Evolutionary conservation across 805 yeast species (phyloP), one percentile per base, ranked within the genome.

Genomic region (Torulaspora indica): DNA sequence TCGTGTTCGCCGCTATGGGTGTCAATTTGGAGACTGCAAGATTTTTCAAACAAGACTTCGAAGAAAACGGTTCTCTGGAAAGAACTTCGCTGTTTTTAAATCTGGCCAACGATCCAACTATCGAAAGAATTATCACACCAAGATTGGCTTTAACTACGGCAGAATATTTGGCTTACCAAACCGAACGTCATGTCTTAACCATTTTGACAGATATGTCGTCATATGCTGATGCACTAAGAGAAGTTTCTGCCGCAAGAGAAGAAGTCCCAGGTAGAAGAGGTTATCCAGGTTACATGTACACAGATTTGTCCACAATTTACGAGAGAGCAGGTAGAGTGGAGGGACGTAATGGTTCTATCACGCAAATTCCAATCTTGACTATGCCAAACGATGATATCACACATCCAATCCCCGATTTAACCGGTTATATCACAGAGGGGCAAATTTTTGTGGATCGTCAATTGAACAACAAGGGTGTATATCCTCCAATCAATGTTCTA

Each of bases 261-360:
- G 98, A 95, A 74, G 98, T 93, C 37, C 98, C 98, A 66, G 99
- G 99, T 78, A 89, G 99, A 80, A 89, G 99, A 82, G 99, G 99
- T 77, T 93, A 93, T 72, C 99, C 99, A 54, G 99, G 99, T 85
- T 93, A 93, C 71, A 93, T 93, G 99, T 93, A 93, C 75, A 93
- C 99, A 38, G 99, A 93, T 83, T 87, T 93, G 76, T 87, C 98
- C 40, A 93, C 98, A 41, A 89, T 93, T 63, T 93, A 93, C 70
- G 99, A 93, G 75, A 87, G 99, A 77, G 99, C 99, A 36, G 99
- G 99, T 69, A 86, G 99, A 77, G 98, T 93, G 52, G 98, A 93
- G 74, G 99, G 99, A 56, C 85, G 98, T 75, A 93, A 93, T 64
- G 99, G 99, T 68, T 93, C 98, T 38, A 93, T 93, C 66, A 93